phyloP scores from a whole-genome alignment of 2,329 filamentous ascomycete species.

The Botrytis pseudocinerea region DNA sequence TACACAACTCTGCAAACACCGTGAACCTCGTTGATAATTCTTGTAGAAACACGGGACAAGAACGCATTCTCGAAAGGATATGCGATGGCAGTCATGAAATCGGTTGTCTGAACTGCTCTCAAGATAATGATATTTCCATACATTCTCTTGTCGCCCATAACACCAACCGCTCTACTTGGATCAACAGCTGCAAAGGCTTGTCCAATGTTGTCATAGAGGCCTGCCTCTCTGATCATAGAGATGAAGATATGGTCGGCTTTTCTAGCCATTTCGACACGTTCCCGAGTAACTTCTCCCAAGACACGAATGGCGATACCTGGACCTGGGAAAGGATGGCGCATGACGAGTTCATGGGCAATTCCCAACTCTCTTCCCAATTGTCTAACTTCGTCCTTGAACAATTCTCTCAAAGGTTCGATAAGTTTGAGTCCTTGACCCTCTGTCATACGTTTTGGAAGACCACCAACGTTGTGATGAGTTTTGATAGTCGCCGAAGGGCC shows the following conservation, averaged over 20 bases:
- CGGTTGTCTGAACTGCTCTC: constrained; percentile 59
- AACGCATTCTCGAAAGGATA: constrained; percentile 58
- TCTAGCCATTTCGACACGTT: constrained; percentile 77
- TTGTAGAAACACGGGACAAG: constrained; percentile 62
- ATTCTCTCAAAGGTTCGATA: constrained; percentile 75
- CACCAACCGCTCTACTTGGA: constrained; percentile 64
- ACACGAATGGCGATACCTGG: constrained; percentile 70
- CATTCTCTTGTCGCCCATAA: constrained; percentile 68
- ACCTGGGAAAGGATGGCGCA: constrained; percentile 76
- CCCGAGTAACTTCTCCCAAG: constrained; percentile 78
- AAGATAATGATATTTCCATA: constrained; percentile 63
- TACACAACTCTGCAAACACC: constrained; percentile 72
- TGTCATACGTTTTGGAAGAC: constrained; percentile 59
- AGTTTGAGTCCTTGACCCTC: constrained; percentile 58
- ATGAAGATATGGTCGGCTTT: constrained; percentile 79
- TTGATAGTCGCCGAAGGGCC: constrained; percentile 72
- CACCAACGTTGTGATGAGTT: constrained; percentile 70
- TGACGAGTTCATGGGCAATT: constrained; percentile 73
- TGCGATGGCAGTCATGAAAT: constrained; percentile 44
- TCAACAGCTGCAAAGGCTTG: constrained; percentile 71
- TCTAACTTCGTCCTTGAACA: constrained; percentile 85
- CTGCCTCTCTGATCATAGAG: constrained; percentile 69
- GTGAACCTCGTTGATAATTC: constrained; percentile 67
- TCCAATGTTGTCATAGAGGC: constrained; percentile 69
- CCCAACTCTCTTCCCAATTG: constrained; percentile 67